Evolutionary conservation across 2,329 filamentous ascomycete genomes (phyloP), one percentile per base, ranked within the genome.

Genomic region (Juglanconis oblonga): DNA sequence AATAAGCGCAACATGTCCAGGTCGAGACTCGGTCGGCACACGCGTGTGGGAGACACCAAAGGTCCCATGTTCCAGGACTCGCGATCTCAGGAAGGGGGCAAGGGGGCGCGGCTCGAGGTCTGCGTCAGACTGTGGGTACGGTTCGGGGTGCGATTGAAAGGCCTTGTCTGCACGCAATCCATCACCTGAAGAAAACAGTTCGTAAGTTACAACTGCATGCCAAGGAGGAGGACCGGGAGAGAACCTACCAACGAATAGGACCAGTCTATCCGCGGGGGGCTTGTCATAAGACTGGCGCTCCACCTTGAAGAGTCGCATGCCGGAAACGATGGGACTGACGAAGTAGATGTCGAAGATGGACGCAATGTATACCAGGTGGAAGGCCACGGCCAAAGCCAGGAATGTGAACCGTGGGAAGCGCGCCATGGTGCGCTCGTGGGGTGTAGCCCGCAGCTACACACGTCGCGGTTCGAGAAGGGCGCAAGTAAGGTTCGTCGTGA

Each of bases 261-360:
- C 90, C 60, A 99, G 82, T 64, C 95, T 87, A 74, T 95, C 91
- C 5, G 96, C 94, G 1, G 95, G 95, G 29, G 93, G 85, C 73
- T 88, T 86, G 54, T 74, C 74, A 55, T 77, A 76, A 47, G 76
- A 67, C 44, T 83, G 77, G 58, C 87, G 81, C 62, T 92, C 85
- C 42, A 96, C 81, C 50, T 80, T 77, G 75, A 92, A 93, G 62
- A 92, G 84, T 70, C 84, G 86, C 95, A 99, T 99, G 71, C 95
- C 95, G 79, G 89, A 90, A 57, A 98, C 95, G 67, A 99, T 95
- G 29, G 95, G 95, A 73, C 92, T 97, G 71, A 97, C 92, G 72
- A 99, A 99, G 77, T 99, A 98, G 65, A 98, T 95, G 74, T 97
- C 93, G 77, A 99, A 99, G 70, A 98, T 98, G 62, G 92, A 97